Base-by-base conservation (phyloP, 1,284 basidiomycete species). In the Cerioporus squamosus region DNA sequence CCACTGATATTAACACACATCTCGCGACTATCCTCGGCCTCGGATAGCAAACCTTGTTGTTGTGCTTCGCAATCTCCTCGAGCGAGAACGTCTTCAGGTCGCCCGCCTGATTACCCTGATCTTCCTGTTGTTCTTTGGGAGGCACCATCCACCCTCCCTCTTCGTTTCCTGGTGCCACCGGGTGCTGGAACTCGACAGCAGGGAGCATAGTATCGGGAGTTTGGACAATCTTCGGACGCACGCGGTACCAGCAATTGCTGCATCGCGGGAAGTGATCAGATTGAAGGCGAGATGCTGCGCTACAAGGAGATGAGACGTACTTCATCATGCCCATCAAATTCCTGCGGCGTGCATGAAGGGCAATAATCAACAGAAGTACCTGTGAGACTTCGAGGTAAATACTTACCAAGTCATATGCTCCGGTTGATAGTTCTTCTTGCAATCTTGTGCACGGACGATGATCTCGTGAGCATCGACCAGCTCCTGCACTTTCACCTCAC, bases 221-320 rank as follows among this genome's bases (percentile, higher is more conserved):
- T 45, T 42, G 22, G 3, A 57, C 52, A 6, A 66, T 31, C 5
- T 38, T 57, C 2, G 62, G 63, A 5, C 64, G 63, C 9, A 69
- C 57, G 9, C 66, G 62, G 40, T 68, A 69, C 65, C 66, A 68
- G 2, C 65, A 49, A 57, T 68, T 69, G 44, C 66, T 68, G 17
- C 3, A 29, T 43, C n/a, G 4, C 22, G 14, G 9, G 14, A n/a
- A n/a, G n/a, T n/a, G n/a, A 43, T 43, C 40, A 20, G 29, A 6
- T n/a, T 5, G 39, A 3, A n/a, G 6, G 9, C 2, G 45, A 8
- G 51, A 44, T 17, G 26, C 1, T 33, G 3, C 15, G 2, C 20
- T 38, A 3, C 17, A 23, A 26, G n/a, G n/a, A n/a, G 2, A 22
- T 15, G 36, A 8, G 9, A 57, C 60, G 22, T 45, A 68, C 67